Conservation (phyloP, 495 filamentous ascomycete species). For the Niebla homalea region DNA sequence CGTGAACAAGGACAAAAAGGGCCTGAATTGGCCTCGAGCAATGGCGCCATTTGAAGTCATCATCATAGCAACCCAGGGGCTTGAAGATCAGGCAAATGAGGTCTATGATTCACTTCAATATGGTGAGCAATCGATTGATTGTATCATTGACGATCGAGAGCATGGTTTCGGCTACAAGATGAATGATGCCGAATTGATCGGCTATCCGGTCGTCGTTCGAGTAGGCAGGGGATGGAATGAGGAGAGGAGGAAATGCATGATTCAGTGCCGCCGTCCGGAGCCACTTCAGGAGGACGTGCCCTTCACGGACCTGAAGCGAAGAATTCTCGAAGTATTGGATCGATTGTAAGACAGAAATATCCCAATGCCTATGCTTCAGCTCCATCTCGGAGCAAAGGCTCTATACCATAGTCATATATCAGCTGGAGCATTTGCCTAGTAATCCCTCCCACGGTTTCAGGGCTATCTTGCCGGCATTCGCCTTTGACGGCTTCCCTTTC, state of each 20-base stretch:
- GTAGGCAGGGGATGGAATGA: slow-evolving; percentile 63
- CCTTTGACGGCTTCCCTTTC: slow-evolving; percentile 16
- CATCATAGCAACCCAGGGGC: slow-evolving; percentile 43
- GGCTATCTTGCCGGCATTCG: neutral
- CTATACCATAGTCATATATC: neutral
- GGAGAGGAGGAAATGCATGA: slow-evolving; percentile 44
- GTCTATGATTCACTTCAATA: slow-evolving; percentile 8
- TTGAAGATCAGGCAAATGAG: slow-evolving; percentile 35
- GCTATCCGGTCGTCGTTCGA: slow-evolving; percentile 71
- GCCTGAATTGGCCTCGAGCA: slow-evolving; percentile 76
- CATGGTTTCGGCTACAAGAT: slow-evolving; percentile 69
- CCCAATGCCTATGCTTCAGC: neutral
- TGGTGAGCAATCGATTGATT: slow-evolving; percentile 32
- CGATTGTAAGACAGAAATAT: neutral
- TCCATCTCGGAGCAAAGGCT: neutral
- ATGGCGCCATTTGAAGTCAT: slow-evolving; percentile 79
- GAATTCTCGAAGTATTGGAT: neutral
- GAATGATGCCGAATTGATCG: slow-evolving; percentile 75
- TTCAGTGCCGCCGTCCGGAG: slow-evolving; percentile 58
- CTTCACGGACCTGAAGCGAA: slow-evolving; percentile 16
- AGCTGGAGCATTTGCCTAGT: slow-evolving; percentile 4
- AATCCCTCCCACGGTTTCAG: slow-evolving; percentile 13
- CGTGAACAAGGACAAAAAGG: slow-evolving; percentile 51
- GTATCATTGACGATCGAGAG: slow-evolving; percentile 64
- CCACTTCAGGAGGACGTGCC: slow-evolving; percentile 33